Percentiles rank a stretch among this genome's conserved stretches.
phyloP scores from a whole-genome alignment of 306 rosid genomes.

The Dicorynia guianensis region DNA sequence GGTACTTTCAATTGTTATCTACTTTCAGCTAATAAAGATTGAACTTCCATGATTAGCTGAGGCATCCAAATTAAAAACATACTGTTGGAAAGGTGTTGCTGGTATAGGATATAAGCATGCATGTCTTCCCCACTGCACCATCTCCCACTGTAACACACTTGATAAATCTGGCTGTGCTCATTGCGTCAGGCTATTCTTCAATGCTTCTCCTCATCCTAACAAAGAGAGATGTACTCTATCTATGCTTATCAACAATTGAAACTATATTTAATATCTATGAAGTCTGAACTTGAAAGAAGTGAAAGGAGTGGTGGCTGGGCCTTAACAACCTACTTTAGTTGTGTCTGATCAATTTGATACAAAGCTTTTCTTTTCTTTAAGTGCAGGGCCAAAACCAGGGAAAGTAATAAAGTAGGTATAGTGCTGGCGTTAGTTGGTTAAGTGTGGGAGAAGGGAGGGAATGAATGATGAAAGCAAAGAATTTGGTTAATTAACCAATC shows the following conservation, averaged over 20 bases:
- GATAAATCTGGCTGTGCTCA: conserved; percentile 91
- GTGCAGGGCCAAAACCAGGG: conserved; percentile 73
- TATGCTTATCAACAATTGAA: conserved; percentile 29
- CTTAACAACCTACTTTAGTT: conserved; percentile 26
- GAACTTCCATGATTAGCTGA: conserved; percentile 1
- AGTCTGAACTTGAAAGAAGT: conserved; percentile 11
- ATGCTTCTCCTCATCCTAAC: conserved; percentile 37
- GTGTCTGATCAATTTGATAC: background rate
- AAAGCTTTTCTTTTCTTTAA: conserved; percentile 77
- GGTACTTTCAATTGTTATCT: conserved; percentile 16
- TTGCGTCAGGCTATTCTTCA: conserved; percentile 21
- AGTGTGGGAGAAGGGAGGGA: conserved; percentile 87
- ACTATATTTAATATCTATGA: conserved; percentile 29
- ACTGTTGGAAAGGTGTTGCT: conserved; percentile 95
- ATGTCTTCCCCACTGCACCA: conserved; percentile 97
- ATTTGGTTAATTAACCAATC: conserved; percentile 48
- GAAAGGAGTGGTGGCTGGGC: conserved; percentile 17
- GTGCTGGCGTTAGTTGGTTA: conserved; percentile 93
- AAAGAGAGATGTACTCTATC: conserved; percentile 12
- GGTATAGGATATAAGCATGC: conserved; percentile 94
- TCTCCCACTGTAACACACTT: conserved; percentile 97
- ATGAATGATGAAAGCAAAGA: conserved; percentile 64
- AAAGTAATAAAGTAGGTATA: conserved; percentile 61
- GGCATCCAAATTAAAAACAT: conserved; percentile 24
- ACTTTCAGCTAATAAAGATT: conserved; percentile 7